Evolutionary conservation across 129 eudicot genomes (phyloP).

Genomic region (Sambucus nigra): DNA sequence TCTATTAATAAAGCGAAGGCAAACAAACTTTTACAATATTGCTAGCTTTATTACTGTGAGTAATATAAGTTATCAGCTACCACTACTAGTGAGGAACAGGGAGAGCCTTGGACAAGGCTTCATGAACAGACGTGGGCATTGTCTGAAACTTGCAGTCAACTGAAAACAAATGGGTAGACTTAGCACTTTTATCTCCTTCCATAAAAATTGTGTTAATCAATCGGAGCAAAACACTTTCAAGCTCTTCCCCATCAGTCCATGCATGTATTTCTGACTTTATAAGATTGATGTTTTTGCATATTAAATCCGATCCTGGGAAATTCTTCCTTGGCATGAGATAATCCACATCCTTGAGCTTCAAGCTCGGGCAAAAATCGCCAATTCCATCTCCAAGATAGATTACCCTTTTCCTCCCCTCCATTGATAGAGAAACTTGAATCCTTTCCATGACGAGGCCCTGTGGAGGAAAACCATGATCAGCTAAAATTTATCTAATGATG

Average conservation of each 20-base stretch:
- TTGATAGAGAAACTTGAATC: conserved; percentile 29
- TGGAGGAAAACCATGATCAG: too few relatives aligned
- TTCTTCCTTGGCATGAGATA: conserved; percentile 80
- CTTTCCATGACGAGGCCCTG: conserved; percentile 65
- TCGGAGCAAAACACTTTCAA: conserved; percentile 33
- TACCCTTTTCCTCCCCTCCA: conserved; percentile 38
- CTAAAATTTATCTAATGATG: too few relatives aligned
- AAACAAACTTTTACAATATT: too few relatives aligned
- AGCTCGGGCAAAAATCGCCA: conserved; percentile 75
- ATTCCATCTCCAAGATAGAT: conserved; percentile 75
- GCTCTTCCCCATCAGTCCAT: conserved; percentile 60
- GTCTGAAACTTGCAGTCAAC: conserved; percentile 48
- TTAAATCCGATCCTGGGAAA: conserved; percentile 75
- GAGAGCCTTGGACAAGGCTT: conserved; percentile 35
- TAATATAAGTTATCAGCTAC: too few relatives aligned
- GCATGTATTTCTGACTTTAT: conserved; percentile 46
- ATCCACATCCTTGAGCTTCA: conserved; percentile 47
- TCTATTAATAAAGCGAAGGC: too few relatives aligned
- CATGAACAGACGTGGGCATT: conserved; percentile 28
- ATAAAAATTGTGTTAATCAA: conserved; percentile 19
- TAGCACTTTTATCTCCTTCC: conserved; percentile 7
- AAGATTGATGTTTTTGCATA: conserved; percentile 36
- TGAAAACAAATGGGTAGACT: conserved; percentile 19
- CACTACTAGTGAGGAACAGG: conserved; percentile 30
- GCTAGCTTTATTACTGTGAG: too few relatives aligned